phyloP scores from a whole-genome alignment of 1,139 yeast genomes.

The Scheffersomyces segobiensis region DNA sequence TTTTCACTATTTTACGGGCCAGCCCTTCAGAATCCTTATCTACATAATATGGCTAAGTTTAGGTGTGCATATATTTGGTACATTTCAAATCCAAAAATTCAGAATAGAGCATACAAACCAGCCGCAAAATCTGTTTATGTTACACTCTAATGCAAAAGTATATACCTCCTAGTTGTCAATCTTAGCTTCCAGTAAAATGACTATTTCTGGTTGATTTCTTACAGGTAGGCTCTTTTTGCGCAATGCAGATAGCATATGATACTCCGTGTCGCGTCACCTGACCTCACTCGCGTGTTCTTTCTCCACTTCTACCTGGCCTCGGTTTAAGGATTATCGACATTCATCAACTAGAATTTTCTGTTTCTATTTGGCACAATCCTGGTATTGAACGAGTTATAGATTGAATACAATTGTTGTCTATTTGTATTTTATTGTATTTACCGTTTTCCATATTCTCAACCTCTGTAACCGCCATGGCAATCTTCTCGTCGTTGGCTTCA shows the following conservation, averaged over 20 bases:
- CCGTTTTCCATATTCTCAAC: not conserved
- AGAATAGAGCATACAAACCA: too few relatives aligned
- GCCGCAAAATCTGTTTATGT: too few relatives aligned
- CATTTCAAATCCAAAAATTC: too few relatives aligned
- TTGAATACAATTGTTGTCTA: not conserved
- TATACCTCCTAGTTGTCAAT: not conserved
- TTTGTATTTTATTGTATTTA: not conserved
- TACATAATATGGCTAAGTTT: too few relatives aligned
- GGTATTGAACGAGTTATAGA: not conserved
- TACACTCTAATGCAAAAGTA: too few relatives aligned
- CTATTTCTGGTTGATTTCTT: not conserved
- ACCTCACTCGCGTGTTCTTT: not conserved
- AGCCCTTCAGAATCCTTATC: too few relatives aligned
- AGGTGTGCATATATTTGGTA: too few relatives aligned
- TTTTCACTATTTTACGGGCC: too few relatives aligned
- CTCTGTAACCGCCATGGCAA: conserved; percentile 29
- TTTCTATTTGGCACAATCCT: not conserved
- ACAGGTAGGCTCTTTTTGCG: not conserved
- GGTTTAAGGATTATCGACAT: not conserved
- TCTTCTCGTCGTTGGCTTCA: conserved; percentile 55
- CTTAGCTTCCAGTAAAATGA: not conserved
- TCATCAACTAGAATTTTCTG: not conserved
- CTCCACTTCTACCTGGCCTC: not conserved
- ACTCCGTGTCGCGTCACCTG: not conserved
- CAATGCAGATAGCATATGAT: not conserved